Percentiles rank a stretch among this genome's conserved stretches.
Conservation (phyloP, 805 yeast genomes). For the Lipomyces orientalis region DNA sequence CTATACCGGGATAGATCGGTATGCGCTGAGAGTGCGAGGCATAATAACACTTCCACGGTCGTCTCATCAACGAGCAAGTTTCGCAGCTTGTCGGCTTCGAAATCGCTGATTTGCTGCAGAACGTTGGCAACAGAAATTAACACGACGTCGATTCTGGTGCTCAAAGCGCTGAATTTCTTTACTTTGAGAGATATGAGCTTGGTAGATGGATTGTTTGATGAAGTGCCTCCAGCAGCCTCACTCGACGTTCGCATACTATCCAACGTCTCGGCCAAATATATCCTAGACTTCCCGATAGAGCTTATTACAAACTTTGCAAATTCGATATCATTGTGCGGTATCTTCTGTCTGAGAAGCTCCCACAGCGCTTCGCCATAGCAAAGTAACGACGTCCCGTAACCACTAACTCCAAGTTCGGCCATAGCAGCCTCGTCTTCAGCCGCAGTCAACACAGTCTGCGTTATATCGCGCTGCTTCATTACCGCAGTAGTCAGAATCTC, state of each 20-base stretch:
- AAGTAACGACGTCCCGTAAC: conserved; percentile 18
- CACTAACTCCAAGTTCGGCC: conserved; percentile 29
- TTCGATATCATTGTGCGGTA: conserved; percentile 30
- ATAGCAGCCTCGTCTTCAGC: conserved; percentile 40
- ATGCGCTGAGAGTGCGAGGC: conserved; percentile 70
- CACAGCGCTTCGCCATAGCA: conserved; percentile 31
- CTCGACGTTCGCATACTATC: conserved; percentile 42
- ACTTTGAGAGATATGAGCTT: conserved; percentile 19
- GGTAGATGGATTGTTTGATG: neutral
- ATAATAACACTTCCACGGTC: conserved; percentile 55
- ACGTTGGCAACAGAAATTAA: conserved; percentile 16
- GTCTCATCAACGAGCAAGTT: conserved; percentile 12
- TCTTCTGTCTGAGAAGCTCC: conserved; percentile 35
- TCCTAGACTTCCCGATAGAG: conserved; percentile 16
- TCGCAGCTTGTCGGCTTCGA: conserved; percentile 28
- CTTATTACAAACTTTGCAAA: conserved; percentile 35
- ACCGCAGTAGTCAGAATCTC: conserved; percentile 21
- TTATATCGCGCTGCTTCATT: conserved; percentile 24
- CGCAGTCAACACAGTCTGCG: conserved; percentile 11
- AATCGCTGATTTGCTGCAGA: conserved; percentile 29
- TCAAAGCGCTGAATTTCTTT: conserved; percentile 10
- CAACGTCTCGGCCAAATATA: conserved; percentile 28
- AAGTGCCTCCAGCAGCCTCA: conserved; percentile 34
- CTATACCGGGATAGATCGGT: conserved; percentile 67
- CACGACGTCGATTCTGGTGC: conserved; percentile 14